Evolutionary conservation across 2,329 filamentous ascomycete species (phyloP).

Genomic region (Xylariaceae sp.): DNA sequence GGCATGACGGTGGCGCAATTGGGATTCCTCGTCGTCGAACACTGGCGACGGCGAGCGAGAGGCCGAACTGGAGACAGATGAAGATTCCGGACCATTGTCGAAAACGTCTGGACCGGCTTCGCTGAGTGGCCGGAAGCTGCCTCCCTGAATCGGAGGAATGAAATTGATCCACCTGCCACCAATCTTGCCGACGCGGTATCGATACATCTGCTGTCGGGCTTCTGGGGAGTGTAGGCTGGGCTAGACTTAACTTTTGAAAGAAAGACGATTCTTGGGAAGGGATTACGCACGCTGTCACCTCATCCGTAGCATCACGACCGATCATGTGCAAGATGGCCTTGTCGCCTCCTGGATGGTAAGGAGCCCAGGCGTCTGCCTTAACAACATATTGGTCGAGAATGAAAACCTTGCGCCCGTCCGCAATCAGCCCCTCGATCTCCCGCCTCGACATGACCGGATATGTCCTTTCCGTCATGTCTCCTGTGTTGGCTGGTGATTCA

Average conservation of each 20-base stretch:
- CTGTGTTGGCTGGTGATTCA: neutral
- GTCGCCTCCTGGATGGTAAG: conserved; percentile 87
- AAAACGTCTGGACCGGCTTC: conserved; percentile 37
- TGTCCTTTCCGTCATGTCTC: conserved; percentile 34
- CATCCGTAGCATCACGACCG: conserved; percentile 88
- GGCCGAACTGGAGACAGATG: conserved; percentile 42
- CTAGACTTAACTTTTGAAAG: conserved; percentile 11
- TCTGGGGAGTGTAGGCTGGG: conserved; percentile 75
- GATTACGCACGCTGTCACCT: conserved; percentile 74
- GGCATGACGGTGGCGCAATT: conserved; percentile 30
- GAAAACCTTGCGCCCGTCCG: conserved; percentile 72
- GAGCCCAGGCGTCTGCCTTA: conserved; percentile 83
- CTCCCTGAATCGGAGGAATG: conserved; percentile 85
- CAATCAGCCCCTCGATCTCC: conserved; percentile 78
- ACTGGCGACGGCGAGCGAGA: conserved; percentile 51
- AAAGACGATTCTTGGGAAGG: conserved; percentile 13
- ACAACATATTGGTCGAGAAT: conserved; percentile 78
- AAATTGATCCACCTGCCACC: conserved; percentile 85
- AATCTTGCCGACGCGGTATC: conserved; percentile 78
- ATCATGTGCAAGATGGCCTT: conserved; percentile 92
- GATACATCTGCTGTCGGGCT: conserved; percentile 70
- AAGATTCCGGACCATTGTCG: conserved; percentile 36
- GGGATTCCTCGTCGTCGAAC: conserved; percentile 45
- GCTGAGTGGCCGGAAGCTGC: conserved; percentile 58
- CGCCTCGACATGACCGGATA: conserved; percentile 50